Evolutionary conservation across 495 filamentous ascomycete species (phyloP).

Genomic region (Sabuloglossum arenarium): DNA sequence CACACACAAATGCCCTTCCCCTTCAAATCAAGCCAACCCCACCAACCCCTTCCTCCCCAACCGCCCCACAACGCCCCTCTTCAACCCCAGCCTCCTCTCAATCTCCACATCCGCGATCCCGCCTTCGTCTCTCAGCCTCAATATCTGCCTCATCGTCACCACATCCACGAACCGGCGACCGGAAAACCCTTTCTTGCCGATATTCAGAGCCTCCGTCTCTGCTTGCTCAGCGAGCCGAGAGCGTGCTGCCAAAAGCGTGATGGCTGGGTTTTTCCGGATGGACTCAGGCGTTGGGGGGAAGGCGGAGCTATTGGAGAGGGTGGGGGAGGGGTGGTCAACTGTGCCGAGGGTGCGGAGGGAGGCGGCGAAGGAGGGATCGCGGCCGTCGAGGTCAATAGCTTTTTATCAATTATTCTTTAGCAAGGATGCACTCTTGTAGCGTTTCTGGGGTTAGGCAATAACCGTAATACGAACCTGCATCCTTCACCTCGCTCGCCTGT

Average conservation of each 20-base stretch:
- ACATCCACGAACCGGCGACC: slow-evolving; percentile 42
- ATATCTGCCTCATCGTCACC: slow-evolving; percentile 33
- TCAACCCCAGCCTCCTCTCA: slow-evolving; percentile 36
- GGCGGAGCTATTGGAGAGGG: slow-evolving; percentile 32
- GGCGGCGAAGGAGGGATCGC: slow-evolving; percentile 40
- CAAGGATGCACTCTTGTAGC: too few species aligned
- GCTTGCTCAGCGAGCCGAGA: slow-evolving; percentile 24
- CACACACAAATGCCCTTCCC: neutral
- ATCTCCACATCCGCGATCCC: slow-evolving; percentile 28
- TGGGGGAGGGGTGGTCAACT: slow-evolving; percentile 32
- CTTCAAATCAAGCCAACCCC: slow-evolving; percentile 1
- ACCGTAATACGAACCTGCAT: neutral
- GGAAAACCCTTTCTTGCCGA: slow-evolving; percentile 23
- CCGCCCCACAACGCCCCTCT: slow-evolving; percentile 30
- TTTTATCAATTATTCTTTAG: slow-evolving; percentile 4
- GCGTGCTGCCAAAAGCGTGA: slow-evolving; percentile 27
- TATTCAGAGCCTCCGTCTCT: slow-evolving; percentile 25
- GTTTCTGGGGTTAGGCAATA: too few species aligned
- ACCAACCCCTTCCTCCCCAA: slow-evolving; percentile 33
- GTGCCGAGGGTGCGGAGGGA: slow-evolving; percentile 42
- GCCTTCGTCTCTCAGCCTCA: slow-evolving; percentile 36
- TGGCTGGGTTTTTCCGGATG: slow-evolving; percentile 30
- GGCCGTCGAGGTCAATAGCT: slow-evolving; percentile 47
- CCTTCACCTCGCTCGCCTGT: neutral
- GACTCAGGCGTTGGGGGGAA: slow-evolving; percentile 20